phyloP scores from a whole-genome alignment of 2,329 filamentous ascomycete genomes.

The Xylariaceae sp. region DNA sequence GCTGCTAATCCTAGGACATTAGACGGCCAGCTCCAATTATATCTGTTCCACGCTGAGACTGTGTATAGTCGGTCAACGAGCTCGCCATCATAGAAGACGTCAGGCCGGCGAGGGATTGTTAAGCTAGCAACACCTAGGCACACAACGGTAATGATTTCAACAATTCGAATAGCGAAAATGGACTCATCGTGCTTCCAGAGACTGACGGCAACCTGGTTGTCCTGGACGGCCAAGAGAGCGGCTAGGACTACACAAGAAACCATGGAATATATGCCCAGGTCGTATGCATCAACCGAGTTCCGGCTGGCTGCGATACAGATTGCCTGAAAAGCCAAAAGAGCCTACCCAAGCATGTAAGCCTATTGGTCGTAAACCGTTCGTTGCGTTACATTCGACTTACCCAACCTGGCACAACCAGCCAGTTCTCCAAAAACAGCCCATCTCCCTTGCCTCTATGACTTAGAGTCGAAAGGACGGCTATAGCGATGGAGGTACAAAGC shows the following conservation, averaged over 20 bases:
- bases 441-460: constrained; percentile 38
- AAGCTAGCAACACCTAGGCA: constrained; percentile 56
- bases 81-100: constrained; percentile 65
- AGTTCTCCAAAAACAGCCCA: constrained; percentile 59
- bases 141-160: constrained; percentile 54
- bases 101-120: constrained; percentile 69
- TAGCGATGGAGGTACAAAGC: constrained; percentile 60
- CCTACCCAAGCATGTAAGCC: constrained; percentile 46
- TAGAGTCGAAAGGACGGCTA: constrained; percentile 60
- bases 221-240: constrained; percentile 53
- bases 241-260: constrained; percentile 55
- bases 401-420: constrained; percentile 67
- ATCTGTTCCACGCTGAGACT: constrained; percentile 64
- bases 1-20: constrained; percentile 61
- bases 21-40: constrained; percentile 70
- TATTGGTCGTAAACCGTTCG: constrained; percentile 23
- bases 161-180: constrained; percentile 54
- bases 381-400: constrained; percentile 52
- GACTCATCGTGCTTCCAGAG: constrained; percentile 42
- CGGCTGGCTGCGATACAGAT: constrained; percentile 56
- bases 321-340: constrained; percentile 59
- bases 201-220: constrained; percentile 47
- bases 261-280: constrained; percentile 59
- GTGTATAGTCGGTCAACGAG: constrained; percentile 70
- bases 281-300: constrained; percentile 58